Evolutionary conservation across 1,139 yeast genomes (phyloP).

Genomic region (Hyphopichia khmerensis): DNA sequence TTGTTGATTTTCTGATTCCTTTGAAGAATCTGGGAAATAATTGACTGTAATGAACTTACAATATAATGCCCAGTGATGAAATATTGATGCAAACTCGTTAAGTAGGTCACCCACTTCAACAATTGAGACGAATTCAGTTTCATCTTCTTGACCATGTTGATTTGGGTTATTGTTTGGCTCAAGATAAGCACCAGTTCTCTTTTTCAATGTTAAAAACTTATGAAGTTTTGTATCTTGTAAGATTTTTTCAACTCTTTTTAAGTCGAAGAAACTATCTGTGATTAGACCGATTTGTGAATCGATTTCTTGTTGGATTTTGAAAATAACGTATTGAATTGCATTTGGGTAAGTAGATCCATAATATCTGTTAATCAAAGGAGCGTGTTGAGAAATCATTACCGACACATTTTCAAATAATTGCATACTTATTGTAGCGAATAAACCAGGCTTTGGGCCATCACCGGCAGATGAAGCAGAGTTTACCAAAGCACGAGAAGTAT

Average conservation of each 20-base stretch:
- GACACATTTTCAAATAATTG: slow-evolving; percentile 85
- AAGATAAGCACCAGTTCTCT: slow-evolving; percentile 9
- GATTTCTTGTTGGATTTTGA: slow-evolving; percentile 77
- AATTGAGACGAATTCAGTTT: slow-evolving; percentile 38
- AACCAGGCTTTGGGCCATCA: slow-evolving; percentile 35
- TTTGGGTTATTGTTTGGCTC: slow-evolving; percentile 9
- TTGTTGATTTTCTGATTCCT: background rate
- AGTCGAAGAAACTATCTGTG: slow-evolving; percentile 82
- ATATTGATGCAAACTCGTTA: slow-evolving; percentile 69
- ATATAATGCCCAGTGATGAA: slow-evolving; percentile 87
- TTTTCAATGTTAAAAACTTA: slow-evolving; percentile 50
- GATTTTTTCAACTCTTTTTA: slow-evolving; percentile 56
- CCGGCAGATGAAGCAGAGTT: slow-evolving; percentile 28
- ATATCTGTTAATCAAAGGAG: slow-evolving; percentile 69
- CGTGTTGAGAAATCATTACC: slow-evolving; percentile 80
- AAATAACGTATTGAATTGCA: slow-evolving; percentile 67
- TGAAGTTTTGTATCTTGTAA: slow-evolving; percentile 59
- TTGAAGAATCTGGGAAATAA: slow-evolving; percentile 36
- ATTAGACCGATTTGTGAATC: slow-evolving; percentile 90
- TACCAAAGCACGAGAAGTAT: slow-evolving; percentile 67
- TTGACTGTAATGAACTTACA: slow-evolving; percentile 69
- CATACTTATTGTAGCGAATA: slow-evolving; percentile 67
- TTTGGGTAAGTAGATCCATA: slow-evolving; percentile 55
- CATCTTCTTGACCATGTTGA: slow-evolving; percentile 15
- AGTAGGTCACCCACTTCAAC: slow-evolving; percentile 55